phyloP scores from a whole-genome alignment of 129 eudicot species.

The Daucus carota region DNA sequence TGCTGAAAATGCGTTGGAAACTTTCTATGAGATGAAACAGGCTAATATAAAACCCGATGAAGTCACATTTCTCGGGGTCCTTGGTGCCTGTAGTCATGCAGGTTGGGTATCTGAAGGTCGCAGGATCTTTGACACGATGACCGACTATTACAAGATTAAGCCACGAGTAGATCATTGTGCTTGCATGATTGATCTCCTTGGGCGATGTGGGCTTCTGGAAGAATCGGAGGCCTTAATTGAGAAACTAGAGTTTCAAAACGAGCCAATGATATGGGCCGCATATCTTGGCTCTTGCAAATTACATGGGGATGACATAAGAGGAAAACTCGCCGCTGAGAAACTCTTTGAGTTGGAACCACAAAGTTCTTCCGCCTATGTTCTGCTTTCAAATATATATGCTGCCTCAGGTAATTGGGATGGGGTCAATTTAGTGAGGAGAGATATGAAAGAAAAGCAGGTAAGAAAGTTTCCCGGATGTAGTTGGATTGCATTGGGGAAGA shows the following conservation, averaged over 20 bases:
- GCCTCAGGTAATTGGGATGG: constrained; percentile 81
- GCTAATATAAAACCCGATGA: constrained; percentile 64
- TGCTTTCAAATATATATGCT: constrained; percentile 86
- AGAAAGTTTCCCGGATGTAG: constrained; percentile 66
- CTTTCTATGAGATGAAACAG: constrained; percentile 57
- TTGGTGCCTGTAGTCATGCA: constrained; percentile 86
- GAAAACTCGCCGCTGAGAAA: constrained; percentile 65
- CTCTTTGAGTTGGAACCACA: constrained; percentile 66
- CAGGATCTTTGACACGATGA: constrained; percentile 49
- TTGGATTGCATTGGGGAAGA: constrained; percentile 47
- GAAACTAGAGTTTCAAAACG: constrained; percentile 43
- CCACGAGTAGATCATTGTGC: constrained; percentile 82
- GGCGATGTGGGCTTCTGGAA: constrained; percentile 77
- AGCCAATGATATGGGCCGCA: constrained; percentile 76
- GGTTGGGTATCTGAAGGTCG: constrained; percentile 79
- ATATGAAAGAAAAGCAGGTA: constrained; percentile 65
- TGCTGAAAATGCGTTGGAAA: constrained; percentile 51
- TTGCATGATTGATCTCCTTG: constrained; percentile 91
- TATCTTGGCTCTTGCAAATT: constrained; percentile 80
- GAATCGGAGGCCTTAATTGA: constrained; percentile 72
- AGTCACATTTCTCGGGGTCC: constrained; percentile 80
- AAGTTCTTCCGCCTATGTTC: constrained; percentile 67
- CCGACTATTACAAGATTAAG: constrained; percentile 29
- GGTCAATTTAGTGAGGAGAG: constrained; percentile 52
- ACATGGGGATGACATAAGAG: constrained; percentile 78